phyloP scores from a whole-genome alignment of 805 yeast genomes.

The Candida quercuum region DNA sequence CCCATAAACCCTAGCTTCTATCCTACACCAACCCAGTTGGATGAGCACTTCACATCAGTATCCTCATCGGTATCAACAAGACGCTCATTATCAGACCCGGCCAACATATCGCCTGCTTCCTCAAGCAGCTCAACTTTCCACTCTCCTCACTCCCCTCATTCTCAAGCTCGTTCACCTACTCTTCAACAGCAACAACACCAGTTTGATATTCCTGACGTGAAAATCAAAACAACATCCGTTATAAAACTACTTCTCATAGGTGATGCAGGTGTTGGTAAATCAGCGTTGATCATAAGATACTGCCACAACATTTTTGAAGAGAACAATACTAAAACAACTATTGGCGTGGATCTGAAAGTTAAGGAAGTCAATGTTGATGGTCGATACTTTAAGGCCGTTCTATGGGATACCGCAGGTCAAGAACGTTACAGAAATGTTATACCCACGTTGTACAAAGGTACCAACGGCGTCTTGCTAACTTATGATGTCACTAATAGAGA shows the following conservation, averaged over 20 bases:
- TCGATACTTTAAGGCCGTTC: conserved; percentile 35
- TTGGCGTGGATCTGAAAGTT: conserved; percentile 43
- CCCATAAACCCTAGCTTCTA: conserved; percentile 23
- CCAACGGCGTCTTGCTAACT: conserved; percentile 38
- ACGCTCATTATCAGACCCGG: conserved; percentile 11
- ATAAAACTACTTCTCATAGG: conserved; percentile 37
- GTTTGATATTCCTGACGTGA: conserved; percentile 8
- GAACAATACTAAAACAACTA: conserved; percentile 32
- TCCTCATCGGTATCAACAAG: conserved; percentile 3
- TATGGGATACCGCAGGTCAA: conserved; percentile 51
- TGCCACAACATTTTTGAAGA: conserved; percentile 33
- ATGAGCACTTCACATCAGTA: conserved; percentile 13
- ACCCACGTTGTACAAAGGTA: conserved; percentile 40
- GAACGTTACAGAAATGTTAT: conserved; percentile 42
- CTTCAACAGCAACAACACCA: conserved; percentile 13
- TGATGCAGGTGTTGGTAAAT: conserved; percentile 44
- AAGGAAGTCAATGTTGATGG: conserved; percentile 39
- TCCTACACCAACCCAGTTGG: conserved; percentile 16
- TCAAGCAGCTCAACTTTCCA: neutral
- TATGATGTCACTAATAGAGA: conserved; percentile 37
- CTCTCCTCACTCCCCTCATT: neutral
- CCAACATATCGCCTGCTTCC: neutral
- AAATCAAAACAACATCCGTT: conserved; percentile 19
- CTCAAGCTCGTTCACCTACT: neutral
- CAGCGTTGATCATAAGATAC: conserved; percentile 39